phyloP scores from a whole-genome alignment of 208 protist genomes.

The Crithidia mellificae region DNA sequence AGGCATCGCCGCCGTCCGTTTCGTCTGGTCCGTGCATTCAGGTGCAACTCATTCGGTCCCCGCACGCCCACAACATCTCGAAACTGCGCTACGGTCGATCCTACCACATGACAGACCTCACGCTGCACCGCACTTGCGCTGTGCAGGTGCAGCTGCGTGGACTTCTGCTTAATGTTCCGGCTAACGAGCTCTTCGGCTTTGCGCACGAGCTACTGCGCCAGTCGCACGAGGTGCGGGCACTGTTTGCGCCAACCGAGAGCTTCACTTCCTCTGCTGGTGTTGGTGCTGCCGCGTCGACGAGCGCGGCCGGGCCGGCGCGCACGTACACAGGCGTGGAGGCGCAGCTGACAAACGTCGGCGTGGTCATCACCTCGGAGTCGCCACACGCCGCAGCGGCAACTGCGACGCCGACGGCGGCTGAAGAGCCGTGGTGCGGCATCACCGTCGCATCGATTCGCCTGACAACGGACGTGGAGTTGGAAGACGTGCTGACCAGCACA shows the following conservation, averaged over 20 bases:
- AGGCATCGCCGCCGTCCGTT: neutral
- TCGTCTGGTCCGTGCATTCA: neutral
- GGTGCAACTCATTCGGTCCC: constrained; percentile 8
- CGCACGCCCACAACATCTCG: neutral
- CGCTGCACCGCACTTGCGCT: constrained; percentile 14
- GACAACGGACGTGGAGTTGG: constrained; percentile 14
- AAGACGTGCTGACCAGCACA: constrained; percentile 13
- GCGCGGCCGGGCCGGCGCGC: constrained; percentile 5
- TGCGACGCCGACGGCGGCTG: neutral
- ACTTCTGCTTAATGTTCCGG: constrained; percentile 16
- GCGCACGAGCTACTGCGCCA: constrained; percentile 18
- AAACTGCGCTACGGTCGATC: constrained; percentile 18
- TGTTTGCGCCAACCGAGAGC: neutral
- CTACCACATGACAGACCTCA: constrained; percentile 19
- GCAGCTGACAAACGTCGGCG: constrained; percentile 12
- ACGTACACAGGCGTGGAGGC: constrained; percentile 25
- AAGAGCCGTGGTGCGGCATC: constrained; percentile 6
- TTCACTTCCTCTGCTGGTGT: neutral
- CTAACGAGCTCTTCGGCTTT: constrained; percentile 12
- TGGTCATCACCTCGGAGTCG: constrained; percentile 3
- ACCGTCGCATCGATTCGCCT: constrained; percentile 5
- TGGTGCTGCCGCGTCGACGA: neutral
- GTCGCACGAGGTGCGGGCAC: constrained; percentile 1
- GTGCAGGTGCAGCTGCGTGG: constrained; percentile 9
- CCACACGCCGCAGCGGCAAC: neutral